Base-by-base conservation (phyloP, 331 rosid species). In the Pyrus hybrid region DNA sequence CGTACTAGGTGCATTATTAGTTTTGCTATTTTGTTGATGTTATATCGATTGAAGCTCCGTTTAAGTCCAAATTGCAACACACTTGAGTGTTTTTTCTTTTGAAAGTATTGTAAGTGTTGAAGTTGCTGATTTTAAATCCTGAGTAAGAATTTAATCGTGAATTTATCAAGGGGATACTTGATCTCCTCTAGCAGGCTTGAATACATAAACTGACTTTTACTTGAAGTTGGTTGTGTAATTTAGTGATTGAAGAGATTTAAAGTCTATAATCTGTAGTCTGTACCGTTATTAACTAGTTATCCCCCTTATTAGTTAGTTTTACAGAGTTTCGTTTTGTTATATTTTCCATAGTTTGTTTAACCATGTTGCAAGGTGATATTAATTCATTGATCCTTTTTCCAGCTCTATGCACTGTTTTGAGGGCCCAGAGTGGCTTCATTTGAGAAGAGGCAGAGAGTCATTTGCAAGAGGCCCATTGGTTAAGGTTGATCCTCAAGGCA, bases 381-480 rank as follows among this genome's bases (percentile, higher is more conserved):
- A 45, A 70, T 79, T 72, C 67, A 22, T 80, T 45, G 43, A 43
- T 77, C 49, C 68, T 47, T 80, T 82, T 83, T 83, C 81, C 81
- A 95, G 99, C 86, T 95, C 99, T 72, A 85, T 95, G 93, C 99
- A 92, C 85, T 89, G 97, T 74, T 95, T 95, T 80, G 99, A 95
- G 92, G 97, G 99, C 57, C 93, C 96, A 32, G 91, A 95, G 75
- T 95, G 99, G 99, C 90, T 90, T 81, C 87, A 90, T 86, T 80
- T 95, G 82, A 95, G 88, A 92, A 89, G 96, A 86, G 99, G 99
- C 45, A 86, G 96, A 73, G 97, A 92, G 85, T 90, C 94, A 66
- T 90, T 95, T 90, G 93, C 96, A 47, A 89, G 92, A 80, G 99
- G 97, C 47, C 97, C 97, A 7, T 71, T 89, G 86, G 90, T 89